Evolutionary conservation across 108 stramenopile genomes (phyloP).

Genomic region (Seminavis robusta): DNA sequence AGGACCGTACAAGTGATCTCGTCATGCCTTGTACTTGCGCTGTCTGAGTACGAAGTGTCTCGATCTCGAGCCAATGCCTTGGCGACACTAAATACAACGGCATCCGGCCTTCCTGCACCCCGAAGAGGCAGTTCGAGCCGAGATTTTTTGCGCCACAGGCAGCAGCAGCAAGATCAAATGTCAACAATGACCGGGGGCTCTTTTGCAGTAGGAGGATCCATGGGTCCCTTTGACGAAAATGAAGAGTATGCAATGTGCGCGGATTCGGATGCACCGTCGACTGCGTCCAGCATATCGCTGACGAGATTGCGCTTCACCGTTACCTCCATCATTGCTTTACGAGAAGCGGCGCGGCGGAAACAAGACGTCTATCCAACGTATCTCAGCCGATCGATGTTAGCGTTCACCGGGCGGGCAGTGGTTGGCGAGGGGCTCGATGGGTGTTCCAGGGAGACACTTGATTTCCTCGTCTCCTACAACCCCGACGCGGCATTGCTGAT

Average conservation of each 20-base stretch:
- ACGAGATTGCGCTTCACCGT: slow-evolving; percentile 71
- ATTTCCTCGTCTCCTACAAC: slow-evolving; percentile 70
- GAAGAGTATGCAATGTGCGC: no score
- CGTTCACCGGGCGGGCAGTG: slow-evolving; percentile 57
- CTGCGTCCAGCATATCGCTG: slow-evolving; percentile 58
- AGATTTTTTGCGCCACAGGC: not conserved
- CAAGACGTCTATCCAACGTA: slow-evolving; percentile 37
- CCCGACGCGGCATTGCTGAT: slow-evolving; percentile 59
- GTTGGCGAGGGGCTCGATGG: slow-evolving; percentile 74
- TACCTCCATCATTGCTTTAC: slow-evolving; percentile 63
- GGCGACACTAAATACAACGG: slow-evolving; percentile 30
- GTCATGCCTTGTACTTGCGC: slow-evolving; percentile 65
- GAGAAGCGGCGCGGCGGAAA: slow-evolving; percentile 67
- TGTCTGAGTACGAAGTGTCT: slow-evolving; percentile 78
- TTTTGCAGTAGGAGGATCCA: no score
- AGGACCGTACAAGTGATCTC: slow-evolving; percentile 72
- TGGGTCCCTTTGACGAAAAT: no score
- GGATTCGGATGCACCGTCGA: slow-evolving; percentile 64
- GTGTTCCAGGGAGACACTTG: slow-evolving; percentile 63
- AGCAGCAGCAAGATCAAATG: not conserved
- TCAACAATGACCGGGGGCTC: not conserved
- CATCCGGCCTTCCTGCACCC: not conserved
- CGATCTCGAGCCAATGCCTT: slow-evolving; percentile 59
- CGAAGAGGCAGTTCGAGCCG: not conserved
- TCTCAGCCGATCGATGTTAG: slow-evolving; percentile 56